Conservation (phyloP, 106 monocot species). For the Dendrobium catenatum region DNA sequence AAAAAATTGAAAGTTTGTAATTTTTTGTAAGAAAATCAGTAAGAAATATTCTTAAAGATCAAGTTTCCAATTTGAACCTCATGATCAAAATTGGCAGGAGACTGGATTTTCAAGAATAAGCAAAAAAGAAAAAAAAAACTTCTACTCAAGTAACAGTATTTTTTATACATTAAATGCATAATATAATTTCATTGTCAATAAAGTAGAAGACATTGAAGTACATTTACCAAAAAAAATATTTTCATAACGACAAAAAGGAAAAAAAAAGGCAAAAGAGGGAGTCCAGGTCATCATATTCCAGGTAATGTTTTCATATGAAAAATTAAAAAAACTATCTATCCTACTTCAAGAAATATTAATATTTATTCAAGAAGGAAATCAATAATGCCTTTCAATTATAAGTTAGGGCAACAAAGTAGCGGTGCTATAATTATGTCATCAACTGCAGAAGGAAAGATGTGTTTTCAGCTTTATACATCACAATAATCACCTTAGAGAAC, state of each 20-base stretch:
- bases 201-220: not conserved
- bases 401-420: not conserved
- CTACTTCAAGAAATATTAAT: not conserved
- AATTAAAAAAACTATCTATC: not conserved
- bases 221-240: not conserved
- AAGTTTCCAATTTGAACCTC: not conserved
- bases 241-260: not conserved
- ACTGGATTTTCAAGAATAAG: not conserved
- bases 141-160: not conserved
- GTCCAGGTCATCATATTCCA: not conserved
- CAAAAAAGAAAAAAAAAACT: not conserved
- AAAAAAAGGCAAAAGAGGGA: not conserved
- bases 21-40: not conserved
- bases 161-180: not conserved
- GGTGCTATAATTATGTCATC: not conserved
- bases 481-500: conserved; percentile 31
- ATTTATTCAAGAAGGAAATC: not conserved
- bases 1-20: not conserved
- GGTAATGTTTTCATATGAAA: not conserved
- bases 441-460: not conserved
- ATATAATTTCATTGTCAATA: not conserved
- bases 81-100: not conserved
- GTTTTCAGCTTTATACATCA: not conserved
- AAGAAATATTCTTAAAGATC: not conserved
- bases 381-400: not conserved